Conservation (phyloP, 2,329 filamentous ascomycete genomes). For the Stachybotrys chartarum region DNA sequence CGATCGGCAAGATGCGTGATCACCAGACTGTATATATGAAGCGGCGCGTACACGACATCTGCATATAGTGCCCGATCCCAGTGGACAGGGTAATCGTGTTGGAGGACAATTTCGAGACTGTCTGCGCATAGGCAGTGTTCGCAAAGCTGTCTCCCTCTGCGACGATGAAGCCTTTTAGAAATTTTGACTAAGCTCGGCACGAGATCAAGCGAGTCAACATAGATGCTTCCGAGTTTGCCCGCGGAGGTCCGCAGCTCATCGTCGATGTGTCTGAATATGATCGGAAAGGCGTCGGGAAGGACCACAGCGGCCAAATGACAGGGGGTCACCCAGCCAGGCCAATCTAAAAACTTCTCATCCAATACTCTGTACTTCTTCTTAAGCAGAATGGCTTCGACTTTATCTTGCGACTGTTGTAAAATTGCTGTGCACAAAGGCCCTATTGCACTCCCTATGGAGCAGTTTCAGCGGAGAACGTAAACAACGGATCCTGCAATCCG, state of each 20-base stretch:
- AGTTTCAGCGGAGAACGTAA: no score
- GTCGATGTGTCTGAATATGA: not conserved
- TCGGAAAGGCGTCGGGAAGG: not conserved
- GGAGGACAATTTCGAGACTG: not conserved
- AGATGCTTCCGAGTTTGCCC: not conserved
- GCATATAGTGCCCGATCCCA: not conserved
- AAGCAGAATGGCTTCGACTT: not conserved
- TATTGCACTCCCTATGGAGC: not conserved
- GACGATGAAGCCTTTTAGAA: no score
- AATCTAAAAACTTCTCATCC: not conserved
- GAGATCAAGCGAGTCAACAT: not conserved
- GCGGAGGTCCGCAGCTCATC: not conserved
- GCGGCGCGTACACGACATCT: not conserved
- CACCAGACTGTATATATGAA: not conserved
- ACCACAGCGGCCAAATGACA: not conserved
- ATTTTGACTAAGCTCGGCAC: not conserved
- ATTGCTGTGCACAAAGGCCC: not conserved
- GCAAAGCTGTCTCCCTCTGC: not conserved
- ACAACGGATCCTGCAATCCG: no score
- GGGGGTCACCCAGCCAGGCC: not conserved
- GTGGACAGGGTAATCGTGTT: not conserved
- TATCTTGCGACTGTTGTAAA: not conserved
- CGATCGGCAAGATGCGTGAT: not conserved
- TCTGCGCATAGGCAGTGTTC: not conserved
- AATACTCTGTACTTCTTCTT: not conserved